Conservation (phyloP, 176 grass and related monocot species). For the Cenchrus americanus region DNA sequence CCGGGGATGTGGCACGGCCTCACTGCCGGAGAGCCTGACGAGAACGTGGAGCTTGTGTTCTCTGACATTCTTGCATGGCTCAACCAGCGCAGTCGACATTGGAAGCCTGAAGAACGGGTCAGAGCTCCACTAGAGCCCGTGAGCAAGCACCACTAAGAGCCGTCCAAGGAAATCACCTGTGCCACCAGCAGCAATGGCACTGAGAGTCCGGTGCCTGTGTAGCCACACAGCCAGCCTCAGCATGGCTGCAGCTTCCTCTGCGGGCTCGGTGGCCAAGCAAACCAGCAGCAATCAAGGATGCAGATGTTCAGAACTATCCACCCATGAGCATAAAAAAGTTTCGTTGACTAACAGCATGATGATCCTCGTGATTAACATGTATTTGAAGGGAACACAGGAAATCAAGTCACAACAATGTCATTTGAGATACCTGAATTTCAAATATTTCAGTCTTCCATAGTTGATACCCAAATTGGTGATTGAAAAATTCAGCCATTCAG, state of each 20-base stretch:
- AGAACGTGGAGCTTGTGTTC: constrained; percentile 74
- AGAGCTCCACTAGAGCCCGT: background rate
- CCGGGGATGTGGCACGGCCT: constrained; percentile 91
- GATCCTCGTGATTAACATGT: background rate
- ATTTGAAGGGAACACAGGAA: background rate
- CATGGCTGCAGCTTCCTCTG: constrained; percentile 45
- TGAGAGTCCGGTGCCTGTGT: background rate
- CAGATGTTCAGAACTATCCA: constrained; percentile 30
- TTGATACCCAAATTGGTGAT: no score
- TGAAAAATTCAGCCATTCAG: no score
- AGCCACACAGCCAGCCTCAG: background rate
- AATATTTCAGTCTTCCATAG: background rate
- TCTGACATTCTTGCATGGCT: constrained; percentile 79
- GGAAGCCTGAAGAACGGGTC: background rate
- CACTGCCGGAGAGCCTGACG: constrained; percentile 77
- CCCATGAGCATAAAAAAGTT: background rate
- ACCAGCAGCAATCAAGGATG: constrained; percentile 61
- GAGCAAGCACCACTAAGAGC: background rate
- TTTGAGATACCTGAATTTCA: background rate
- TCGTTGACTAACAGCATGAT: background rate
- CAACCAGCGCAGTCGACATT: constrained; percentile 36
- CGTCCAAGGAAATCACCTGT: background rate
- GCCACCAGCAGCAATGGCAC: background rate
- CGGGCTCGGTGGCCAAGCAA: constrained; percentile 46
- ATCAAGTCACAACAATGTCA: background rate